Evolutionary conservation across 148 eudicot genomes (phyloP).

Genomic region (Camellia japonica): DNA sequence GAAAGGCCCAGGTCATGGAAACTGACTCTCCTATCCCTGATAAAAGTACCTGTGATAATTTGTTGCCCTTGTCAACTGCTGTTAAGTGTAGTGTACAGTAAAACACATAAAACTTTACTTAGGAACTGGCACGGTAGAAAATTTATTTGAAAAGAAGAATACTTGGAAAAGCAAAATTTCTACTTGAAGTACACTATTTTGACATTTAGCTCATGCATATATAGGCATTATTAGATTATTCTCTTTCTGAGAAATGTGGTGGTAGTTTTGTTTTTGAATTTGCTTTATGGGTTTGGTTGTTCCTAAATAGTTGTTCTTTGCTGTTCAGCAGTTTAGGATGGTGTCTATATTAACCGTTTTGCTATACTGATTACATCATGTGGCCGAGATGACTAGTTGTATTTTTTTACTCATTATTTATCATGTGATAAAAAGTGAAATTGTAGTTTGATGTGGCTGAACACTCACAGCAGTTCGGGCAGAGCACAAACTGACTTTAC

Average conservation of each 20-base stretch:
- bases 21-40: background rate
- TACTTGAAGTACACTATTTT: background rate
- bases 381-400: too few relatives aligned
- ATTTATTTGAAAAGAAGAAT: background rate
- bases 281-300: background rate
- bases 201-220: background rate
- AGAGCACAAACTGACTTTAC: too few relatives aligned
- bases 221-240: background rate
- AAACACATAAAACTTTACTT: background rate
- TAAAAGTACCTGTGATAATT: constrained; percentile 3
- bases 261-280: background rate
- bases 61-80: constrained; percentile 16
- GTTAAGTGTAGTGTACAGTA: constrained; percentile 17
- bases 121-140: background rate
- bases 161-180: background rate
- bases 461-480: too few relatives aligned
- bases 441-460: too few relatives aligned
- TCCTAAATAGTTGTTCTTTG: background rate
- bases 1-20: background rate
- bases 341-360: background rate
- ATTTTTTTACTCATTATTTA: too few relatives aligned
- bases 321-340: too few relatives aligned
- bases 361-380: too few relatives aligned
- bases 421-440: too few relatives aligned
- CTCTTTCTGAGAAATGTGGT: background rate